Conservation (phyloP, 192 early-diverging fungal genomes). For the Coemansia sp. region DNA sequence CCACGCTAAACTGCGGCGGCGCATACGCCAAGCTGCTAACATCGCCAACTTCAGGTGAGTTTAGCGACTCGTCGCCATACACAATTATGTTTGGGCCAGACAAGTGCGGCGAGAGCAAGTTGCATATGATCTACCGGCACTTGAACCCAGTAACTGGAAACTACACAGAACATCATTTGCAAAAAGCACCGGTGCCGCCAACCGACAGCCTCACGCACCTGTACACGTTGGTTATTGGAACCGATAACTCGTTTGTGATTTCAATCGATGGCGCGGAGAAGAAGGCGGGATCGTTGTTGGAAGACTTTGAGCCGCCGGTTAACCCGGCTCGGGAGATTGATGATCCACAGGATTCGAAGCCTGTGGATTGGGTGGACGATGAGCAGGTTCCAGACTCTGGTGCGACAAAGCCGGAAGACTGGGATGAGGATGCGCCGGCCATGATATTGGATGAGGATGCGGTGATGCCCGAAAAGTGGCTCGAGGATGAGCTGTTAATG, state of each 20-base stretch:
- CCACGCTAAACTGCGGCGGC: slow-evolving; percentile 74
- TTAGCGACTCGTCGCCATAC: slow-evolving; percentile 77
- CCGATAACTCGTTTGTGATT: slow-evolving; percentile 79
- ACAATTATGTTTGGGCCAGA: slow-evolving; percentile 94
- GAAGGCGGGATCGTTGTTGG: slow-evolving; percentile 69
- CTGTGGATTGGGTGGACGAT: slow-evolving; percentile 83
- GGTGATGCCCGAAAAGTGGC: slow-evolving; percentile 82
- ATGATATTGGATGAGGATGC: slow-evolving; percentile 77
- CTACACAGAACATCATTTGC: slow-evolving; percentile 85
- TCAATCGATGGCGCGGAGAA: slow-evolving; percentile 68
- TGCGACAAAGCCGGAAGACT: slow-evolving; percentile 73
- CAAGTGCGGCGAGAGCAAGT: slow-evolving; percentile 89
- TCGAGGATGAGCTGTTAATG: slow-evolving; percentile 71
- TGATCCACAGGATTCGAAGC: slow-evolving; percentile 77
- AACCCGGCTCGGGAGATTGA: slow-evolving; percentile 85
- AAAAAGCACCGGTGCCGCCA: slow-evolving; percentile 66
- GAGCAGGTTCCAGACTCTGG: slow-evolving; percentile 80
- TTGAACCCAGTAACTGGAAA: slow-evolving; percentile 78
- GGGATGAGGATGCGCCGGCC: slow-evolving; percentile 86
- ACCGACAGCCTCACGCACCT: slow-evolving; percentile 65
- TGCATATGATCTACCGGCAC: slow-evolving; percentile 93
- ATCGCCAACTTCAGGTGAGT: slow-evolving; percentile 1
- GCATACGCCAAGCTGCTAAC: slow-evolving; percentile 82
- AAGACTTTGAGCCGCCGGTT: slow-evolving; percentile 79
- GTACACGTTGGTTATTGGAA: slow-evolving; percentile 82